These are phyloP conservation scores for Mycena pura DNA, from an alignment of 768 basidiomycete species.

Conservation along the genomic window DNA sequence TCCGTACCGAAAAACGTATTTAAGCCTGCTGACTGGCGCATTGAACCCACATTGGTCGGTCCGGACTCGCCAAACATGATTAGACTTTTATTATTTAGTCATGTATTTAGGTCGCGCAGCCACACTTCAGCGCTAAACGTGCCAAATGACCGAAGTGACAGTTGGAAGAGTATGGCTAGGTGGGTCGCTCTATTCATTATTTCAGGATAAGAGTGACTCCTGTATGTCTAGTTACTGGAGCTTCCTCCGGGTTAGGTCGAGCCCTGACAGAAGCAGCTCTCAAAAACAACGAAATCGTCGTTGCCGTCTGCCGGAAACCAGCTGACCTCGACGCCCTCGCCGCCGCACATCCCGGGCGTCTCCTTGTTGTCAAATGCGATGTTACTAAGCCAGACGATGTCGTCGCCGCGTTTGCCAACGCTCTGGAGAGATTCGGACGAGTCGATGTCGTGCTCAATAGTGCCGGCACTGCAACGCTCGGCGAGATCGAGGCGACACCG, in stretches of 20 bases:
- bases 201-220: neutral
- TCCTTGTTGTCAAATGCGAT: slow-evolving; percentile 18
- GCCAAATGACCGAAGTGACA: too few relatives aligned
- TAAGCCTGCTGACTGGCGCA: too few relatives aligned
- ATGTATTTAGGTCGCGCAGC: too few relatives aligned
- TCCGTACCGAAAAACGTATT: too few relatives aligned
- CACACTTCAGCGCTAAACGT: too few relatives aligned
- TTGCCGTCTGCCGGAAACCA: slow-evolving; percentile 27
- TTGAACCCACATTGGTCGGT: too few relatives aligned
- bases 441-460: slow-evolving; percentile 30
- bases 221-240: slow-evolving; percentile 26
- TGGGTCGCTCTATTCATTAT: neutral
- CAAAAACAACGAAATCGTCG: slow-evolving; percentile 23
- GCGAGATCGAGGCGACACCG: slow-evolving; percentile 32
- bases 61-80: too few relatives aligned
- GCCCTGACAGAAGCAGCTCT: slow-evolving; percentile 26
- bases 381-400: slow-evolving; percentile 18
- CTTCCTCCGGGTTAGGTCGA: slow-evolving; percentile 31
- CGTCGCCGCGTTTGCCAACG: slow-evolving; percentile 10
- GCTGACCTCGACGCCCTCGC: slow-evolving; percentile 20
- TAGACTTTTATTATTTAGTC: too few relatives aligned
- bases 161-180: slow-evolving; percentile 7
- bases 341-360: slow-evolving; percentile 5
- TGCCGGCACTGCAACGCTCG: slow-evolving; percentile 20
- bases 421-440: slow-evolving; percentile 18